Evolutionary conservation across 2,329 filamentous ascomycete genomes (phyloP), one percentile per base, ranked within the genome.

Genomic region (Fusarium sp.): DNA sequence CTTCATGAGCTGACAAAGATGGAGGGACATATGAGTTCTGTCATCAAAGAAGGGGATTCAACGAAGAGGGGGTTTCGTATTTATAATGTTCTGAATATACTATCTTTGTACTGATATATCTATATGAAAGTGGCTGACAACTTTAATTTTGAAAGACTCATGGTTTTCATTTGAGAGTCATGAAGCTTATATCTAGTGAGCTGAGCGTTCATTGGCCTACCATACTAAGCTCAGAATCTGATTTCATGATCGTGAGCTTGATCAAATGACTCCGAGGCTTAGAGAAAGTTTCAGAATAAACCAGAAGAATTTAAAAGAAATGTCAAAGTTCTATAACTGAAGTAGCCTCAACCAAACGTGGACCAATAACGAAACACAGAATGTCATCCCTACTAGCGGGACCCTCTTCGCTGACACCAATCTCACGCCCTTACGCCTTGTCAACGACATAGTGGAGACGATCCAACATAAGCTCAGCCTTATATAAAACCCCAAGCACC

Each of bases 371-470:
- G 26, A 15, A 9, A 30, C 33, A 10, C 7, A 2, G 20, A 38
- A 12, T 27, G 48, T n/a, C 15, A 52, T 20, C 48, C 17, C 26
- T 3, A 6, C n/a, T 52, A n/a, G 33, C 32, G 4, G 15, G 48
- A 52, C 17, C 13, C 48, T 49, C 45, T 3, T 37, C 20, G 2
- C 5, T 12, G n/a, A 20, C 48, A 38, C 48, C 26, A n/a, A 52
- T 38, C 14, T 30, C 15, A n/a, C 64, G 64, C 62, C 64, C 35
- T 67, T 67, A 14, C 64, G 64, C 64, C 64, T 60, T 67, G 64
- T 6, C 9, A 18, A 12, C 62, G 46, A 67, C 64, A 66, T 23
- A 53, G 61, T 46, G 64, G 64, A 12, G 17, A 10, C 5, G 6
- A 18, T 49, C 11, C 14, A 3, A 13, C 6, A 17, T 18, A 32